Conservation (phyloP, 2,329 filamentous ascomycete genomes). For the Alternaria infectoria region DNA sequence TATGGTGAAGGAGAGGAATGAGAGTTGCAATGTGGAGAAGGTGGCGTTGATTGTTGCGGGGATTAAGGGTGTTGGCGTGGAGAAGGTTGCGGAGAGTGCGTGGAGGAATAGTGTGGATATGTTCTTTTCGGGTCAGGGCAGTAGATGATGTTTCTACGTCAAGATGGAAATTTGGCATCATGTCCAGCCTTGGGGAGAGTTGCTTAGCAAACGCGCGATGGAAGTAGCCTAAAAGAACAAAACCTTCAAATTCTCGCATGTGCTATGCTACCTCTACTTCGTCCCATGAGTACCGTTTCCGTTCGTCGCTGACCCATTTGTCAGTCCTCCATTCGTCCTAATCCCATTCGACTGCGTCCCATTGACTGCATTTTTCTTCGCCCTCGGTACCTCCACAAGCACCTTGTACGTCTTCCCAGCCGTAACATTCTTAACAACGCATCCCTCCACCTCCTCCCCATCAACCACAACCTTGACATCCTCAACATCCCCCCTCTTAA, state of each 20-base stretch:
- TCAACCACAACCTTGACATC: slow-evolving; percentile 52
- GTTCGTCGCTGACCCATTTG: background rate
- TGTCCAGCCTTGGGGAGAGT: background rate
- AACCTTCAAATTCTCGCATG: background rate
- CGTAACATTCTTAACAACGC: slow-evolving; percentile 52
- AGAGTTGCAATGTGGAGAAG: slow-evolving; percentile 57
- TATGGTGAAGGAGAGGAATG: slow-evolving; percentile 61
- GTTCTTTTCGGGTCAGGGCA: slow-evolving; percentile 4
- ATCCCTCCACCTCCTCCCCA: slow-evolving; percentile 49
- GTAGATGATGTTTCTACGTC: no score
- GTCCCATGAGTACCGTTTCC: background rate
- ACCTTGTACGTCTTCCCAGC: slow-evolving; percentile 56
- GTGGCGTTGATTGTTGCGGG: slow-evolving; percentile 59
- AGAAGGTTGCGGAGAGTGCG: slow-evolving; percentile 52
- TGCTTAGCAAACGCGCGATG: no score
- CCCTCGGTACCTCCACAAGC: slow-evolving; percentile 46
- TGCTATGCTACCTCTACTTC: background rate
- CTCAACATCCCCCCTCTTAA: slow-evolving; percentile 52
- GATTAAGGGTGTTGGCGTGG: slow-evolving; percentile 52
- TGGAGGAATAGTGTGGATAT: slow-evolving; percentile 45
- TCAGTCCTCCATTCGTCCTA: background rate
- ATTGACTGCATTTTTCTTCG: background rate
- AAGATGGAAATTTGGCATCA: background rate
- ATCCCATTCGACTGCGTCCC: background rate
- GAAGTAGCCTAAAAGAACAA: no score